Conservation (phyloP, 129 eudicot species). For the Rutidosis leptorrhynchoides region DNA sequence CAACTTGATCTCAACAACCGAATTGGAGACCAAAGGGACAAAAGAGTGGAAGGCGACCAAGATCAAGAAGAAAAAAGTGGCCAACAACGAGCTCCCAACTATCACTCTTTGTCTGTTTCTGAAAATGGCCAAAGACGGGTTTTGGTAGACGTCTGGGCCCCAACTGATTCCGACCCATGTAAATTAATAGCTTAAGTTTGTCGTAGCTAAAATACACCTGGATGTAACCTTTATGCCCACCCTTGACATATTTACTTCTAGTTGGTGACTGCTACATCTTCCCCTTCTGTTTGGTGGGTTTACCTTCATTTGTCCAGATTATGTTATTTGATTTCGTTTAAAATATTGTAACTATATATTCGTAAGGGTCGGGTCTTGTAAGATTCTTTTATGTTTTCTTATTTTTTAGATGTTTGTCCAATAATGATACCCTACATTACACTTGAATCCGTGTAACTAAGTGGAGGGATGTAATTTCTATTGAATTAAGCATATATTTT, state of each 20-base stretch:
- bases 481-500: neutral
- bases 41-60: constrained; percentile 56
- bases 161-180: constrained; percentile 19
- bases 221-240: constrained; percentile 19
- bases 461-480: neutral
- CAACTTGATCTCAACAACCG: constrained; percentile 66
- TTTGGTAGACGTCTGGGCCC: constrained; percentile 51
- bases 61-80: constrained; percentile 66
- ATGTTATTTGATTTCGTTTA: constrained; percentile 6
- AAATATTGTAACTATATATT: constrained; percentile 3
- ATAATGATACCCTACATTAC: constrained; percentile 4
- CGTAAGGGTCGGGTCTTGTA: constrained; percentile 6
- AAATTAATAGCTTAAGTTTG: constrained; percentile 29
- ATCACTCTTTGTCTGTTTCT: constrained; percentile 80
- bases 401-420: neutral
- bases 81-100: constrained; percentile 52
- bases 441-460: constrained; percentile 1
- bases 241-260: neutral
- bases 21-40: constrained; percentile 43
- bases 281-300: constrained; percentile 8
- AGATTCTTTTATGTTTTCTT: neutral
- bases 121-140: constrained; percentile 83
- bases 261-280: constrained; percentile 5
- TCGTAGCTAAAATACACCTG: neutral
- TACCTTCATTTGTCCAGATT: neutral